phyloP scores from a whole-genome alignment of 345 rosid species.

The Linum trigynum region DNA sequence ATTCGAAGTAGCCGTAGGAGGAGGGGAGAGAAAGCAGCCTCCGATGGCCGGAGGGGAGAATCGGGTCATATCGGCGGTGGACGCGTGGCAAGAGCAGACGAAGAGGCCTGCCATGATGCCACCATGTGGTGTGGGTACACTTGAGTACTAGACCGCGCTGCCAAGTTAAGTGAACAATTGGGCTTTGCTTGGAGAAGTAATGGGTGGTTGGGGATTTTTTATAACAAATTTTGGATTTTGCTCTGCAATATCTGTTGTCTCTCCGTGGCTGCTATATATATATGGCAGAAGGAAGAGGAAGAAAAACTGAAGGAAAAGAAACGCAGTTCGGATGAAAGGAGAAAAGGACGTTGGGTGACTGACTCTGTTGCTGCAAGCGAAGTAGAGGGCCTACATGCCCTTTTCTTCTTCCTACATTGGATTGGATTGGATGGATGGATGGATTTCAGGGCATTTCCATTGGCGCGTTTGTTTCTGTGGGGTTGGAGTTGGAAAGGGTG shows the following conservation, averaged over 20 bases:
- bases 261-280: neutral
- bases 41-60: constrained; percentile 40
- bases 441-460: too few relatives aligned
- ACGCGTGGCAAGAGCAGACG: constrained; percentile 38
- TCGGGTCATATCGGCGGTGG: constrained; percentile 35
- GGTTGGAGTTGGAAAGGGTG: too few relatives aligned
- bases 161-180: neutral
- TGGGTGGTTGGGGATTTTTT: neutral
- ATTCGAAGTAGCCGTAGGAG: neutral
- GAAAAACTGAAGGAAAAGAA: neutral
- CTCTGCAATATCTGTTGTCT: too few relatives aligned
- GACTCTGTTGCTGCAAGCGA: too few relatives aligned
- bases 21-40: constrained; percentile 22
- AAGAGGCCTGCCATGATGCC: constrained; percentile 31
- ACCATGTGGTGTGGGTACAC: constrained; percentile 26
- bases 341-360: too few relatives aligned
- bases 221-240: too few relatives aligned
- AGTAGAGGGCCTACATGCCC: too few relatives aligned
- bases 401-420: too few relatives aligned
- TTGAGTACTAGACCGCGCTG: neutral
- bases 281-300: neutral
- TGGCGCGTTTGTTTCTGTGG: too few relatives aligned
- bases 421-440: too few relatives aligned
- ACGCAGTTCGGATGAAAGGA: too few relatives aligned
- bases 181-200: neutral